Evolutionary conservation across 371 early-diverging fungal species (phyloP), one percentile per base, ranked within the genome.

Genomic region (Paramicrosporidium saccamoebae): DNA sequence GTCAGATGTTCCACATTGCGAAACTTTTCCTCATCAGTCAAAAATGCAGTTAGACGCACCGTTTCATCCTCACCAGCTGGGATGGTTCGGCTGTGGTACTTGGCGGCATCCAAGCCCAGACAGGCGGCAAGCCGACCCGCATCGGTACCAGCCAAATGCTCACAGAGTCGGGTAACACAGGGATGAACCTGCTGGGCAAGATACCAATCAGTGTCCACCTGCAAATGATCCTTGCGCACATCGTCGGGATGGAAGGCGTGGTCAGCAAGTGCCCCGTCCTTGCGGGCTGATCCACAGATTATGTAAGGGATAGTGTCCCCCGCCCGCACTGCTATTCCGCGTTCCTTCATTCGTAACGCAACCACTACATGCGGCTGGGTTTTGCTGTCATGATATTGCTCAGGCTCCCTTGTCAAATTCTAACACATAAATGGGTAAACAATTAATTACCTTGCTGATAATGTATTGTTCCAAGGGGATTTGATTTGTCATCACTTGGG

Each of bases 221-320:
- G 27, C 22, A 71, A 42, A 1, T 19, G 25, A 6, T 44, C 49
- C 3, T 39, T 44, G 0, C 52, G 40, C 10, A 82, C 41, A 20
- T 90, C 94, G 20, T 78, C 72, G 0, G 81, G 79, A 28, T 84
- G 79, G 27, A 56, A 69, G 0, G 86, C 90, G 12, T 73, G 50
- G 16, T 62, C 58, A 0, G 74, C 67, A 32, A 57, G 54, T 5
- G 55, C 52, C 8, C 35, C 37, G 24, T 39, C 30, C 3, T 40
- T 30, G 17, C 47, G 42, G 9, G 53, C 55, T 2, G 50, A 53
- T 23, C 54, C 39, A 28, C 94, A 84, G 17, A 98, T 84, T 2
- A 96, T 66, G 37, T 82, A 99, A 0, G 84, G 79, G 6, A 98
- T 56, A 1, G 92, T 81, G 28, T 95, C 96, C 13, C 88, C 94